phyloP scores from a whole-genome alignment of 352 stramenopile species.

The Pythium aristosporum region DNA sequence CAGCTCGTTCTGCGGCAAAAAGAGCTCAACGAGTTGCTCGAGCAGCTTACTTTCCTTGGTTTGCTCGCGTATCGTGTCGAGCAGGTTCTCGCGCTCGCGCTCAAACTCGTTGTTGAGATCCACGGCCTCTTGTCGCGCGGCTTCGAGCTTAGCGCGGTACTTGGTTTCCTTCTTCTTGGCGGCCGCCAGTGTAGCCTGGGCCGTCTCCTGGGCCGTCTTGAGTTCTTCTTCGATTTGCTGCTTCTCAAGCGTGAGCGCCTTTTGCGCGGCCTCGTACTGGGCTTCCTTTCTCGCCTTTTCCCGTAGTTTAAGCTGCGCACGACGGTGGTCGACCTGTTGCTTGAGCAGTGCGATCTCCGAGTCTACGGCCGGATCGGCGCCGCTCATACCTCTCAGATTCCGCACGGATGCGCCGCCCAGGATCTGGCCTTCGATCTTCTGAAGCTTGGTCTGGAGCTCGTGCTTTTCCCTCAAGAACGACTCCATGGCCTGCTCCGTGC shows the following conservation, averaged over 20 bases:
- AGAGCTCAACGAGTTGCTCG: conserved; percentile 85
- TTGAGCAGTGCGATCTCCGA: conserved; percentile 76
- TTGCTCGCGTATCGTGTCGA: conserved; percentile 89
- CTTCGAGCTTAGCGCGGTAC: conserved; percentile 65
- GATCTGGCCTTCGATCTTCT: conserved; percentile 84
- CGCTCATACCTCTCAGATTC: neutral
- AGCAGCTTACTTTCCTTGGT: conserved; percentile 87
- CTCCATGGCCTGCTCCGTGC: conserved; percentile 73
- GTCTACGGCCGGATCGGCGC: conserved; percentile 30
- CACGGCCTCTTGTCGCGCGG: conserved; percentile 79
- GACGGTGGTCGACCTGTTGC: conserved; percentile 79
- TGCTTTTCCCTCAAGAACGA: conserved; percentile 58
- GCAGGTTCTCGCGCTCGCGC: conserved; percentile 77
- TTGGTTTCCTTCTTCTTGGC: conserved; percentile 70
- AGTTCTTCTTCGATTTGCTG: conserved; percentile 74
- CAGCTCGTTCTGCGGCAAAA: conserved; percentile 82
- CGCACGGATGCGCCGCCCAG: conserved; percentile 43
- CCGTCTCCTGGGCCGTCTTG: conserved; percentile 64
- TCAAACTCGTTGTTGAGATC: conserved; percentile 86
- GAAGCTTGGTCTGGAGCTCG: conserved; percentile 57
- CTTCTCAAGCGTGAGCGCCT: conserved; percentile 65
- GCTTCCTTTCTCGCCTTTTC: conserved; percentile 74
- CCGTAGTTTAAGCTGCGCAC: conserved; percentile 76
- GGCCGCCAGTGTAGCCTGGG: conserved; percentile 49
- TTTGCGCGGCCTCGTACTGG: conserved; percentile 57